phyloP scores from a whole-genome alignment of 73 alveolate species.

The Paraurostyla sp. region DNA sequence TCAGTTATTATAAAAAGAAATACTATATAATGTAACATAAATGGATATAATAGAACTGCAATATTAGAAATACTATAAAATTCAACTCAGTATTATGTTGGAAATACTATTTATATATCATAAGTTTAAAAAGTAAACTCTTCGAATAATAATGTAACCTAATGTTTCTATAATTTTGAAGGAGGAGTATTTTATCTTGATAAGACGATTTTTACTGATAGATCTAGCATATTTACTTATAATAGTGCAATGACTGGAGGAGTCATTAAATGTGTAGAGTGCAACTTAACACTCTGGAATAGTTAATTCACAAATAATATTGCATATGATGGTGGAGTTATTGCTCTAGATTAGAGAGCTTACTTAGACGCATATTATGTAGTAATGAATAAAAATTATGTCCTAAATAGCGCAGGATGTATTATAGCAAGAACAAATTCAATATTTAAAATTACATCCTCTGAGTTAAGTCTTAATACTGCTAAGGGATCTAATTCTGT shows the following conservation, averaged over 20 bases:
- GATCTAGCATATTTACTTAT: background rate
- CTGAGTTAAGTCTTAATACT: background rate
- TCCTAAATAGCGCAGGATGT: background rate
- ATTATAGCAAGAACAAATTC: slow-evolving; percentile 38
- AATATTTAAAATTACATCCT: background rate
- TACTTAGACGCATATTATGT: background rate
- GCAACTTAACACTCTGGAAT: background rate
- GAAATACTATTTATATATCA: background rate
- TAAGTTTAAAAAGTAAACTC: background rate
- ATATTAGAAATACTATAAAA: background rate
- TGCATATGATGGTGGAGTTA: background rate
- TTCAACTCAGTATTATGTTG: background rate
- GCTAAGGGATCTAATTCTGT: slow-evolving; percentile 16
- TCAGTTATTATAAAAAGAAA: background rate
- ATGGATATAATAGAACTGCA: background rate
- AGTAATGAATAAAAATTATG: background rate
- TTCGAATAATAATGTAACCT: background rate
- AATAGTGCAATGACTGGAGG: background rate
- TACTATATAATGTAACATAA: background rate
- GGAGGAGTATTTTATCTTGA: slow-evolving; percentile 18
- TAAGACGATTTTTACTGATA: background rate
- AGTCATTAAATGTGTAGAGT: background rate
- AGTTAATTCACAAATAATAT: background rate
- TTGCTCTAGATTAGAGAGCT: slow-evolving; percentile 1
- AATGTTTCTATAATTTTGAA: background rate